Base-by-base conservation (phyloP, 148 eudicot genomes). In the Selenicereus undatus region DNA sequence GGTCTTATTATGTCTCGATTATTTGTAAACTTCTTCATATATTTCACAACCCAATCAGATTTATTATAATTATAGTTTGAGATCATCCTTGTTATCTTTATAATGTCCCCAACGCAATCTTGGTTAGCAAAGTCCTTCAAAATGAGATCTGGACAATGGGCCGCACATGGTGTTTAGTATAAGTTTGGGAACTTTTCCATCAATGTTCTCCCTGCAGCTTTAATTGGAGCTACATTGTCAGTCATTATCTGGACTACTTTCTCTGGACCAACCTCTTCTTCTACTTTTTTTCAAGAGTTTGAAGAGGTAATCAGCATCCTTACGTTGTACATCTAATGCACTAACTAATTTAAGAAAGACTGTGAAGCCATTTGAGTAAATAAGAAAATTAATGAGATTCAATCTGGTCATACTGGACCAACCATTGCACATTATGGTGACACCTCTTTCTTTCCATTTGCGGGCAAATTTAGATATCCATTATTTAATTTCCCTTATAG, bases 71-170 rank as follows among this genome's bases (percentile, higher is more conserved):
- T 71, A 3, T 30, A 71, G 22, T 71, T 60, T 1, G 50, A 7
- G 1, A 70, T 36, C 26, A 32, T 52, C 29, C 16, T 71, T 1
- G 66, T 32, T 11, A 1, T 17, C 0, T 4, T 18, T 4, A 80
- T 11, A 24, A 43, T 30, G 8, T 5, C 8, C 3, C 17, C 11
- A 6, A 75, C 13, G 35, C 3, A 30, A 20, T 20, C 75, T 6
- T 39, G 64, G 18, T 70, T 79, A 14, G 48, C 73, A 9, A 74
- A 3, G 21, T 81, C 78, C 30, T 81, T 50, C 27, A 39, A 7
- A 74, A 80, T 52, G 42, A 74, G 62, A 80, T 73, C 73, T 4
- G 62, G 20, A 29, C 78, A 80, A 62, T 42, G 43, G 21, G 78
- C 62, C 3, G 16, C 78, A 64, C 64, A 80, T 5, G 73, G 21